Conservation (phyloP, 164 flowering plant species). For the Sedum album region DNA sequence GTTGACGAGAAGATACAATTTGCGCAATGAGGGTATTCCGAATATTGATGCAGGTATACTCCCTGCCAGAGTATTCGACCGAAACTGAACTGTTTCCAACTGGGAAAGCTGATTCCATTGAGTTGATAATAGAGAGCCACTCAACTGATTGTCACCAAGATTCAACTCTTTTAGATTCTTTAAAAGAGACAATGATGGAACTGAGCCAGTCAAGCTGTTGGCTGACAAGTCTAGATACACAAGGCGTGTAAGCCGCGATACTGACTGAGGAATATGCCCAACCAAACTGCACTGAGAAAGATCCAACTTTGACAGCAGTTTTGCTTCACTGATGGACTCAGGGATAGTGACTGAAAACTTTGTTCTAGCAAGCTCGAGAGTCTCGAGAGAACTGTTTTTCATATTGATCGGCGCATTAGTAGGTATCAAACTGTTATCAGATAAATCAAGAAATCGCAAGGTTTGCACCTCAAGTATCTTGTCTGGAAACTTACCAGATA, state of each 20-base stretch:
- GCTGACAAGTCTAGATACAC: slow-evolving; percentile 22
- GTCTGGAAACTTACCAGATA: not conserved
- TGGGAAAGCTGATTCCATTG: slow-evolving; percentile 9
- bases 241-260: slow-evolving; percentile 18
- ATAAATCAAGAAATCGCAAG: slow-evolving; percentile 12
- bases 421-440: not conserved
- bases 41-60: slow-evolving; percentile 23
- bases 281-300: slow-evolving; percentile 15
- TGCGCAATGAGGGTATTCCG: slow-evolving; percentile 19
- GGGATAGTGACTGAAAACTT: slow-evolving; percentile 6
- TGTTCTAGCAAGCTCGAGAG: slow-evolving; percentile 5
- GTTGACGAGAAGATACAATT: slow-evolving; percentile 17
- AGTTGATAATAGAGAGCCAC: slow-evolving; percentile 17
- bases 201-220: slow-evolving; percentile 19
- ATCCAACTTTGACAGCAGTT: slow-evolving; percentile 15
- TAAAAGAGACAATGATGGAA: slow-evolving; percentile 13
- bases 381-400: slow-evolving; percentile 9
- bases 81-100: slow-evolving; percentile 15
- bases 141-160: slow-evolving; percentile 15
- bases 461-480: slow-evolving; percentile 12
- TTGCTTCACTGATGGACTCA: slow-evolving; percentile 7
- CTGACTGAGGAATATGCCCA: slow-evolving; percentile 21
- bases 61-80: slow-evolving; percentile 24
- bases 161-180: slow-evolving; percentile 13
- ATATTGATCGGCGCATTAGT: slow-evolving; percentile 13